Evolutionary conservation across 768 basidiomycete genomes (phyloP).

Genomic region (Pisolithus sp.): DNA sequence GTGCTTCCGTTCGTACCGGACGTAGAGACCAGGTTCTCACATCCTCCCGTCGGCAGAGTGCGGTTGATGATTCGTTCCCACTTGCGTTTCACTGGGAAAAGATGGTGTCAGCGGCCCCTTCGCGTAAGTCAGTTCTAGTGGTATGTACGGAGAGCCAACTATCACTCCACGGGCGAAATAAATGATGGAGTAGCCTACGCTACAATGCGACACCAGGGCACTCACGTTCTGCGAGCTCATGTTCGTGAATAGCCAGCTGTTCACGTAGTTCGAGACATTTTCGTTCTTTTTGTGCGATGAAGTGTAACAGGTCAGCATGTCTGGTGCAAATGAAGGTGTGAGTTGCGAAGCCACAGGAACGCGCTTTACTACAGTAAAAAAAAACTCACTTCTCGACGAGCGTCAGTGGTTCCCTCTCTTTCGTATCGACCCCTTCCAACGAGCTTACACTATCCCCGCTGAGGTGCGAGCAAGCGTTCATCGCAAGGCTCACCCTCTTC

Average conservation of each 20-base stretch:
- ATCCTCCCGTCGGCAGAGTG: constrained; percentile 38
- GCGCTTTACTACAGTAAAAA: no score
- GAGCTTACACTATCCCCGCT: constrained; percentile 15
- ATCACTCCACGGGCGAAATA: no score
- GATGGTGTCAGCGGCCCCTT: not conserved
- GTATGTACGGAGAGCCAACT: no score
- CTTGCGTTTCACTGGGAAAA: constrained; percentile 59
- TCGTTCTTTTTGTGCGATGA: constrained; percentile 83
- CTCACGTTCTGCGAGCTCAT: constrained; percentile 60
- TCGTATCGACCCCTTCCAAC: constrained; percentile 2
- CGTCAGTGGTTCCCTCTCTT: constrained; percentile 44
- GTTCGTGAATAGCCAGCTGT: constrained; percentile 66
- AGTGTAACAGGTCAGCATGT: constrained; percentile 73
- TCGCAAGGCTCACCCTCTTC: constrained; percentile 16
- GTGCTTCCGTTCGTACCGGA: constrained; percentile 4
- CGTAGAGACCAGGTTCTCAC: constrained; percentile 7
- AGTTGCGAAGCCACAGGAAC: not conserved
- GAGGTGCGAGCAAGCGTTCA: constrained; percentile 10
- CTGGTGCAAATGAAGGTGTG: constrained; percentile 30
- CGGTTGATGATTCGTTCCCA: constrained; percentile 78
- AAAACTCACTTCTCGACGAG: constrained; percentile 63
- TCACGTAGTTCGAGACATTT: constrained; percentile 77
- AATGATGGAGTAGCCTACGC: no score
- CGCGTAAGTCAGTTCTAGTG: not conserved
- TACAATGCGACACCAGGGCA: not conserved